phyloP scores from a whole-genome alignment of 1,139 yeast species.

The Hyphopichia pseudoburtonii region DNA sequence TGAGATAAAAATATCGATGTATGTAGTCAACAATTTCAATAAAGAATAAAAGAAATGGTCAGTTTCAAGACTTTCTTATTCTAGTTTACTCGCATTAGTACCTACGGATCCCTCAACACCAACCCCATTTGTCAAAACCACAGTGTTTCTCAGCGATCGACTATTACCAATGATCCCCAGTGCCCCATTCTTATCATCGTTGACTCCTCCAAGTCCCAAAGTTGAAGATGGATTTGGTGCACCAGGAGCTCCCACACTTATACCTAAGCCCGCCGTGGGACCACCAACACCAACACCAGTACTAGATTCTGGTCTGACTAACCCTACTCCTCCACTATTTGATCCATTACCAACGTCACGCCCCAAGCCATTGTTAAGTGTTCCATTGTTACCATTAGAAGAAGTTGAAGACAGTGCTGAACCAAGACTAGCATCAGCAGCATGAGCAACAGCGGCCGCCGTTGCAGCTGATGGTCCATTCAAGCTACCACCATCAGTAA shows the following conservation, averaged over 20 bases:
- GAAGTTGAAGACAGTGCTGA: too few relatives aligned
- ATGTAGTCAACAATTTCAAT: too few relatives aligned
- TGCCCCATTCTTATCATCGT: background rate
- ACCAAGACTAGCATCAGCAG: background rate
- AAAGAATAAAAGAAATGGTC: background rate
- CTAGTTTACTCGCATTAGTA: background rate
- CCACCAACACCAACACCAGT: background rate
- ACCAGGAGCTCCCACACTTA: background rate
- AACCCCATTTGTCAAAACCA: conserved; percentile 1
- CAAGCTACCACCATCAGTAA: background rate
- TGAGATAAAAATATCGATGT: too few relatives aligned
- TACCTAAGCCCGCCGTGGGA: background rate
- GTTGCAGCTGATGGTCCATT: background rate
- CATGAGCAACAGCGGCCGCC: background rate
- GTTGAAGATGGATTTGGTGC: conserved; percentile 1
- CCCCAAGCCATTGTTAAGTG: too few relatives aligned
- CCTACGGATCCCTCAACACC: background rate
- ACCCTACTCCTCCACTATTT: conserved; percentile 4
- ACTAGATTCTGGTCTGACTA: too few relatives aligned
- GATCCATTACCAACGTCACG: conserved; percentile 2
- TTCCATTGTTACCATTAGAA: too few relatives aligned
- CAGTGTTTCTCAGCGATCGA: conserved; percentile 2
- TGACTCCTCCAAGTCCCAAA: background rate
- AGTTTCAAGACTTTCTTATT: too few relatives aligned
- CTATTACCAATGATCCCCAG: background rate